Conservation (phyloP, 192 early-diverging fungal species). For the Allomyces macrogynus region DNA sequence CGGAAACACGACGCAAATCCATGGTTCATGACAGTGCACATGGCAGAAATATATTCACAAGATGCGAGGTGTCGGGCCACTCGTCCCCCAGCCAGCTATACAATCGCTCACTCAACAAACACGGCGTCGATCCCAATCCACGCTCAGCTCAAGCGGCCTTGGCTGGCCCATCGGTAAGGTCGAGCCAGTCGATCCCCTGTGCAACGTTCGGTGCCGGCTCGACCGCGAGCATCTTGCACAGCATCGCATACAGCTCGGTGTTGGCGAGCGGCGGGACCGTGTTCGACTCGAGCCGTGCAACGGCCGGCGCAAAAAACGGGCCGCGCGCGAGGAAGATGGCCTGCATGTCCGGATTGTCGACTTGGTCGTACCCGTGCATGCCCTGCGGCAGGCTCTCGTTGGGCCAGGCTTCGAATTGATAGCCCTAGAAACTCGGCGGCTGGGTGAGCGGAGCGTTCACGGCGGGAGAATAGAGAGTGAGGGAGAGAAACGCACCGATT, state of each 20-base stretch:
- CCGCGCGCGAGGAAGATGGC: conserved; percentile 4
- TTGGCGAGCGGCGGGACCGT: conserved; percentile 2
- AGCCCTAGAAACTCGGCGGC: neutral
- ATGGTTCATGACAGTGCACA: too few species aligned
- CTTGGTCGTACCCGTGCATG: conserved; percentile 7
- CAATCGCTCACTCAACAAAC: too few species aligned
- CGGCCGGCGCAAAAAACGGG: conserved; percentile 1
- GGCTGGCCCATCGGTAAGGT: too few species aligned
- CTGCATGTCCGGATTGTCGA: conserved; percentile 3
- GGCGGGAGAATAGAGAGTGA: neutral
- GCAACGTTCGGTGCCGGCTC: too few species aligned
- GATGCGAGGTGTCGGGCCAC: too few species aligned
- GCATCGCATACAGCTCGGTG: conserved; percentile 4
- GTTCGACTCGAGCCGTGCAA: neutral
- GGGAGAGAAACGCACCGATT: neutral
- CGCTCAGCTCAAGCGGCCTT: too few species aligned
- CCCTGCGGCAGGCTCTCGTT: neutral
- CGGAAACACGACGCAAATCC: too few species aligned
- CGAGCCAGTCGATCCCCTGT: too few species aligned
- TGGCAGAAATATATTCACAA: too few species aligned
- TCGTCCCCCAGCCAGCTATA: too few species aligned
- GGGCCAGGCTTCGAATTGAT: neutral
- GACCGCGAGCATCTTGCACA: conserved; percentile 3
- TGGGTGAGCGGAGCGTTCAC: neutral
- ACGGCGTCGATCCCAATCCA: too few species aligned